Evolutionary conservation across 2,329 filamentous ascomycete genomes (phyloP).

Genomic region (Penicillium griseofulvum): DNA sequence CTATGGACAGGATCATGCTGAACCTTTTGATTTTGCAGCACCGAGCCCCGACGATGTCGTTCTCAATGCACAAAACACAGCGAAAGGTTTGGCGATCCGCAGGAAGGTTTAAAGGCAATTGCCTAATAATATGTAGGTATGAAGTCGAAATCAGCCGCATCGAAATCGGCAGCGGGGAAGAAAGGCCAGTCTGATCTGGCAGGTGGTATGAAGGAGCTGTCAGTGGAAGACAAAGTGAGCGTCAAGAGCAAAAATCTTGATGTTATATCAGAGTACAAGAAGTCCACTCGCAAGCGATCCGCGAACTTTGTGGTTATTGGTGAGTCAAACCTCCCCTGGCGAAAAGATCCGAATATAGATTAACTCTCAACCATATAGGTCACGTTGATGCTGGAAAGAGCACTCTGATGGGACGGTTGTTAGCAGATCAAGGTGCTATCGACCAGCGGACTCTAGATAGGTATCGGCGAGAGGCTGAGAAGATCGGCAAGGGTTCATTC

Average conservation of each 20-base stretch:
- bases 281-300: conserved; percentile 70
- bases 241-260: conserved; percentile 75
- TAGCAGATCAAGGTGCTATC: conserved; percentile 84
- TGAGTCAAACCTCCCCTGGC: conserved; percentile 44
- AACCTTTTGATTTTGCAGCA: conserved; percentile 65
- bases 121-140: conserved; percentile 47
- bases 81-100: conserved; percentile 69
- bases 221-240: conserved; percentile 51
- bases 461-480: conserved; percentile 83
- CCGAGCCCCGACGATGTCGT: conserved; percentile 93
- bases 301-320: conserved; percentile 92
- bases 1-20: conserved; percentile 42
- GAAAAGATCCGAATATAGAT: conserved; percentile 1
- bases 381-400: conserved; percentile 98
- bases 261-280: conserved; percentile 77
- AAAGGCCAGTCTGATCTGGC: conserved; percentile 46
- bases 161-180: conserved; percentile 42
- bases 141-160: conserved; percentile 42
- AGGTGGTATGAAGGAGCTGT: conserved; percentile 49
- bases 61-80: conserved; percentile 69
- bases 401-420: conserved; percentile 91
- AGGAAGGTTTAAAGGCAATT: conserved; percentile 32
- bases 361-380: conserved; percentile 52
- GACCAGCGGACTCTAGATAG: conserved; percentile 86
- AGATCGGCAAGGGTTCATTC: conserved; percentile 91